These are phyloP conservation scores for Pachysandra terminalis DNA, from an alignment of 164 flowering plant genomes.

Conservation along the genomic window DNA sequence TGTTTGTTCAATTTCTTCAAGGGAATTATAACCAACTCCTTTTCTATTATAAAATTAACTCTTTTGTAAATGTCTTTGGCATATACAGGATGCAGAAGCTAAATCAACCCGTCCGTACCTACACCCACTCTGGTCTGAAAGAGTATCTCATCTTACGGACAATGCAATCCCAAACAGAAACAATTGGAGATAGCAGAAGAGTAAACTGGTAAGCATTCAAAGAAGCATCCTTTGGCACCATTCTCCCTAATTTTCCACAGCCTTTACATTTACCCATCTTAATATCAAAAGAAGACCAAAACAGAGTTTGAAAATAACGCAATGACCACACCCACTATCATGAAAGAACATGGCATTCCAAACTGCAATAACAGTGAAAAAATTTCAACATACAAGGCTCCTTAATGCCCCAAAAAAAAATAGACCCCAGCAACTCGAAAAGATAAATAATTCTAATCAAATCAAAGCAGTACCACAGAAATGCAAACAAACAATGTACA, in stretches of 20 bases:
- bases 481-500: no score
- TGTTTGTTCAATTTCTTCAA: conserved; percentile 23
- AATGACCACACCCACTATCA: conserved; percentile 6
- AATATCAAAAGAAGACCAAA: conserved; percentile 2
- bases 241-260: conserved; percentile 57
- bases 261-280: conserved; percentile 62
- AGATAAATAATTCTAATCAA: neutral
- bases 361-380: conserved; percentile 21
- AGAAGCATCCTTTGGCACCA: conserved; percentile 42
- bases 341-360: conserved; percentile 36
- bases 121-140: conserved; percentile 87
- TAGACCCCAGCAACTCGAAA: neutral
- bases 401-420: neutral
- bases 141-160: conserved; percentile 26
- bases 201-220: conserved; percentile 46
- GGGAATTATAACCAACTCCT: conserved; percentile 25
- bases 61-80: conserved; percentile 5
- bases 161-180: conserved; percentile 57
- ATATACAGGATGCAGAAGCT: conserved; percentile 9
- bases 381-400: neutral
- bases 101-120: conserved; percentile 30
- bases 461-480: no score
- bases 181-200: conserved; percentile 67
- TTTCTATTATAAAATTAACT: conserved; percentile 4
- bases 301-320: neutral